Evolutionary conservation across 1,284 basidiomycete genomes (phyloP), one percentile per base, ranked within the genome.

Genomic region (Coniferiporia weirii): DNA sequence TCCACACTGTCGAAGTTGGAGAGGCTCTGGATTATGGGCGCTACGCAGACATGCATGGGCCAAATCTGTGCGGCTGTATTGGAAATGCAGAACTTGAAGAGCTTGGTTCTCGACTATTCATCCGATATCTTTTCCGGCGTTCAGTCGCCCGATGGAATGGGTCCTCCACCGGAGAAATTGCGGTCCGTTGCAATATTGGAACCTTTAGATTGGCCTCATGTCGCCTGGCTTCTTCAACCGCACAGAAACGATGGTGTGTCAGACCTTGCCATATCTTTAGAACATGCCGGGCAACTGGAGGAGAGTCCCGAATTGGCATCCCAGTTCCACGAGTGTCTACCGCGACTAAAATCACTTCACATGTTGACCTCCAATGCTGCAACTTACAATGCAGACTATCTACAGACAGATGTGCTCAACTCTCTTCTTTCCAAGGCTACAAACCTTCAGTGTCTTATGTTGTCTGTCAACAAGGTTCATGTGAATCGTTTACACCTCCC

Each of bases 21-120:
- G 43, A 34, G 32, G 12, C 40, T 57, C n/a, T 57, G 56, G 56
- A n/a, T 52, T 6, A 27, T 46, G 3, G 49, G 49, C 5, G 38
- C 45, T 15, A 35, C 44, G 32, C 36, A 45, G 27, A 22, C 6
- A 8, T 35, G 35, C 27, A 51, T 44, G 35, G 13, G 46, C 9
- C 49, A 57, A 15, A 32, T 52, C 32, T n/a, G 22, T 17, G 12
- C 50, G 4, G 7, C 40, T 3, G n/a, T 57, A 7, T 45, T 50
- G 45, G 13, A 19, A 13, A 17, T 52, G 7, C 38, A 6, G 9
- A 43, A n/a, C 35, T 27, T 57, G 5, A 52, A 57, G 22, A 57
- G 49, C 35, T 52, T 57, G 49, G 49, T 57, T 22, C 10, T 57
- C 40, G 49, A 57, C 34, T 43, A 10, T 20, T 38, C 34, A 15